Evolutionary conservation across 2,329 filamentous ascomycete genomes (phyloP).

Genomic region (Bipolaris bicolor): DNA sequence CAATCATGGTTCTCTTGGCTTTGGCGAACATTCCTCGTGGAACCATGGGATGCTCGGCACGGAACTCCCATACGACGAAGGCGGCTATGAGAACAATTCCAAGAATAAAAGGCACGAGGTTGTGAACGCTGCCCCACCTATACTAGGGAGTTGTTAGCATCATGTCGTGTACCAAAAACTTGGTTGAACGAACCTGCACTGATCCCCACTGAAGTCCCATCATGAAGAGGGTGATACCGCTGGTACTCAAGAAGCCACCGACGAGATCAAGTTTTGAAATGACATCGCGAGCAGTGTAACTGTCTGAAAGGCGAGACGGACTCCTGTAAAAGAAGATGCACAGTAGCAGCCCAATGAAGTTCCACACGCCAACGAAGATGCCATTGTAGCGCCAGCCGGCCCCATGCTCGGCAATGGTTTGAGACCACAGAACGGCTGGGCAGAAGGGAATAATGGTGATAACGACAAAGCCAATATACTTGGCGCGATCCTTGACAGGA

Average conservation of each 20-base stretch:
- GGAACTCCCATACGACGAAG: constrained; percentile 59
- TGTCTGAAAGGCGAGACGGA: constrained; percentile 46
- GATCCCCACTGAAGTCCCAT: constrained; percentile 49
- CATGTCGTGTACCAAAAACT: background rate
- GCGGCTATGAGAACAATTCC: constrained; percentile 56
- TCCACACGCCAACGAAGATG: constrained; percentile 60
- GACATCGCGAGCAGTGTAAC: constrained; percentile 45
- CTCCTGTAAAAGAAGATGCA: constrained; percentile 55
- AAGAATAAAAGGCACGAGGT: constrained; percentile 61
- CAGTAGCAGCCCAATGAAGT: constrained; percentile 59
- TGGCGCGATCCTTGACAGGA: constrained; percentile 67
- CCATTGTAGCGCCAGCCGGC: constrained; percentile 63
- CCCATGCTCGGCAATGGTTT: constrained; percentile 58
- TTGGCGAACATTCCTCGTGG: constrained; percentile 45
- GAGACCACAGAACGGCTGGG: constrained; percentile 66
- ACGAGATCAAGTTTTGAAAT: constrained; percentile 41
- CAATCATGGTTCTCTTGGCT: constrained; percentile 38
- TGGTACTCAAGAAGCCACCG: constrained; percentile 39
- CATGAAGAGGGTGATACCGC: constrained; percentile 43
- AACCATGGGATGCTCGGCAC: constrained; percentile 54
- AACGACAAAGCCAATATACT: constrained; percentile 66
- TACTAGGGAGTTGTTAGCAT: constrained; percentile 59
- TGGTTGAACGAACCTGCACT: constrained; percentile 36
- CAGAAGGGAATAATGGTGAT: constrained; percentile 68
- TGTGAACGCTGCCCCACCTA: constrained; percentile 61